Evolutionary conservation across 805 yeast species (phyloP).

Genomic region (Monosporozyma aerobia): DNA sequence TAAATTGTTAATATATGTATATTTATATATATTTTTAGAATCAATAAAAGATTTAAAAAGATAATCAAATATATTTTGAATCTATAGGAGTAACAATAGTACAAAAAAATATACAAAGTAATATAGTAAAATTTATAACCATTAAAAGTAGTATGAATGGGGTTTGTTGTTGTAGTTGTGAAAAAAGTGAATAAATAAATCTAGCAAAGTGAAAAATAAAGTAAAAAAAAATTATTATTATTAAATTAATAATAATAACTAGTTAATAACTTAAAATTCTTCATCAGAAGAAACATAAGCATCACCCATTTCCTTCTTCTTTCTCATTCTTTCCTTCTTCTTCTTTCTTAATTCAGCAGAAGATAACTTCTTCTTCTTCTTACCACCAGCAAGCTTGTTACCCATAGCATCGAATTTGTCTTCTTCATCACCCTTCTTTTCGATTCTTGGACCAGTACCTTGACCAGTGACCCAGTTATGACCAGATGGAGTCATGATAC

Average conservation of each 20-base stretch:
- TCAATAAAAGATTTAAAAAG: neutral
- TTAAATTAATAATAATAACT: too few relatives aligned
- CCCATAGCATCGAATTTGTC: constrained; percentile 99
- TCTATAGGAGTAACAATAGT: constrained; percentile 5
- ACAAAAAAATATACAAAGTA: constrained; percentile 6
- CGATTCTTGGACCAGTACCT: constrained; percentile 99
- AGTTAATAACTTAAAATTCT: constrained; percentile 38
- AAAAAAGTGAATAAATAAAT: constrained; percentile 3
- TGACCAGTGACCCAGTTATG: constrained; percentile 99
- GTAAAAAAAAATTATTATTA: neutral
- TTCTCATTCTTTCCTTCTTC: constrained; percentile 99
- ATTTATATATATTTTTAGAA: neutral
- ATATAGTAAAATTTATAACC: constrained; percentile 5
- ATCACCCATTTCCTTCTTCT: constrained; percentile 99
- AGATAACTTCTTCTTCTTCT: constrained; percentile 95
- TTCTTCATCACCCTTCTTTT: constrained; percentile 92
- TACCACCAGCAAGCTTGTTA: constrained; percentile 94
- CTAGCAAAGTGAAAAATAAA: neutral
- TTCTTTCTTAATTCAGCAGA: constrained; percentile 99
- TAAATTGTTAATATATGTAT: too few relatives aligned
- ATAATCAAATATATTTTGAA: constrained; percentile 7
- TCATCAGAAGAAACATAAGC: constrained; percentile 98
- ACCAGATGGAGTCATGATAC: constrained; percentile 99
- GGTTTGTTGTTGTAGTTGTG: neutral
- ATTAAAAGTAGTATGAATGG: neutral